phyloP scores from a whole-genome alignment of 495 filamentous ascomycete species.

The Beverwykella pulmonaria region DNA sequence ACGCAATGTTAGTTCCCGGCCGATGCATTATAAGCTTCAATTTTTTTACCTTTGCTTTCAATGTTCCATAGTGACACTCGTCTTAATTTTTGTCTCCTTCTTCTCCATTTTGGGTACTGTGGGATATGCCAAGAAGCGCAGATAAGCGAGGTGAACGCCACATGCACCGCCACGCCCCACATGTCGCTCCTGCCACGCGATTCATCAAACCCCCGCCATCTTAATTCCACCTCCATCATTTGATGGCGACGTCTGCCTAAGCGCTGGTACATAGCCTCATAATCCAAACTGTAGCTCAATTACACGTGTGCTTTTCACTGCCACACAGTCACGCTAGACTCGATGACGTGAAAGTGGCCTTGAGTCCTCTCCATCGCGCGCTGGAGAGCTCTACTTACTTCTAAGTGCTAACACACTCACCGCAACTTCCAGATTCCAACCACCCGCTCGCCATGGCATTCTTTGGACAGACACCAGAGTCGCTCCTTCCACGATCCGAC shows the following conservation, averaged over 20 bases:
- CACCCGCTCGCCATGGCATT: conserved; percentile 29
- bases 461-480: conserved; percentile 76
- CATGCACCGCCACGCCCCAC: conserved; percentile 14
- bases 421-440: not conserved
- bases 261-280: conserved; percentile 16
- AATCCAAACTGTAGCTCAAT: not conserved
- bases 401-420: not conserved
- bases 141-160: not conserved
- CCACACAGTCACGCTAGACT: conserved; percentile 4
- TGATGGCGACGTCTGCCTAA: conserved; percentile 3
- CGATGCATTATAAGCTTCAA: conserved; percentile 11
- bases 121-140: not conserved
- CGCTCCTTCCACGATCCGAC: conserved; percentile 73
- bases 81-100: not conserved
- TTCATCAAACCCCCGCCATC: conserved; percentile 16
- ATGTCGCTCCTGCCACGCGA: conserved; percentile 18
- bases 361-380: not conserved
- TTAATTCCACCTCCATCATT: not conserved
- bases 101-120: not conserved
- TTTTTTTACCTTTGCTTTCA: not conserved
- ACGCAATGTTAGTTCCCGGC: conserved; percentile 2
- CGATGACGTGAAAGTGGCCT: conserved; percentile 1
- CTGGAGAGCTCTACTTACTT: not conserved
- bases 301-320: conserved; percentile 3
- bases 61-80: not conserved